Evolutionary conservation across 805 yeast species (phyloP), one percentile per base, ranked within the genome.

Genomic region (Ogataea kodamae): DNA sequence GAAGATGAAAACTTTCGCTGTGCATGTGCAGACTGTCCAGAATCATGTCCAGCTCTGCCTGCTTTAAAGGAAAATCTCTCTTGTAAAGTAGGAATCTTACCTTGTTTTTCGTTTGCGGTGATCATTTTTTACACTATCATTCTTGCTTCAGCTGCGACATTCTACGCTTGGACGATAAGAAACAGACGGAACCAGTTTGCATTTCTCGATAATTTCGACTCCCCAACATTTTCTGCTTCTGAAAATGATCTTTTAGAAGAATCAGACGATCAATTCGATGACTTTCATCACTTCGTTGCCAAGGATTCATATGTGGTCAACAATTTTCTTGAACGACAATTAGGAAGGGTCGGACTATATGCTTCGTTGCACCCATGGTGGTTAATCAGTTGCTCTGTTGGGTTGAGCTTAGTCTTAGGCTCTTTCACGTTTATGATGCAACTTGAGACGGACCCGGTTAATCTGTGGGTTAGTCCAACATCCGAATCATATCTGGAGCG

Each of bases 11-110:
- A 52, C 3, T 90, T 76, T 55, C 74, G 73, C 45, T 88, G 96
- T 61, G 84, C 97, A 0, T 90, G 98, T 52, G 71, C 95, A 0
- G 98, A 90, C 59, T 90, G 98, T 57, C 76, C 82, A 0, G 64
- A 56, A 1, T 72, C 88, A 1, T 90, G 98, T 52, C 97, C 97
- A 0, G 52, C 44, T 0, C 65, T 90, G 14, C 76, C 76, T 0
- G 61, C 63, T 0, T 54, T 81, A 22, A 51, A 57, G 6, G 55
- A 61, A 2, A 46, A 55, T 2, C 53, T 58, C 0, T 39, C 42
- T 4, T 84, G 96, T 55, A 60, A 52, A 19, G 67, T 87, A n/a
- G 84, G 81, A 0, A 56, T 61, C 0, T 25, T 89, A 1, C 86
- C 89, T 0, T 89, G 95, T 52, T 76, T 81, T 44, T 81, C 95